Percentiles rank a stretch among this genome's conserved stretches.
Conservation (phyloP, 1,139 yeast genomes). For the Suhomyces taliae region DNA sequence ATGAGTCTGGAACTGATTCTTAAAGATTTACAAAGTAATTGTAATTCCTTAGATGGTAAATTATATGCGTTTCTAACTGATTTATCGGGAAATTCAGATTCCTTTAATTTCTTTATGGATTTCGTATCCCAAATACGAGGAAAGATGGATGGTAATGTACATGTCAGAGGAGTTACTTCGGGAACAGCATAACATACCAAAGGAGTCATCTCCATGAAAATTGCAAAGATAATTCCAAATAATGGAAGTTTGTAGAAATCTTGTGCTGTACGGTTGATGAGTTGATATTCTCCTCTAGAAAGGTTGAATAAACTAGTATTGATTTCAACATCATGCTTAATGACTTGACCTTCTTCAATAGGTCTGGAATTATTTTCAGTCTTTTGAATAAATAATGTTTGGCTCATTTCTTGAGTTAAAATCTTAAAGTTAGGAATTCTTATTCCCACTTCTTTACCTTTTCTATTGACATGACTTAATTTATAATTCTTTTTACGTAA, state of each 20-base stretch:
- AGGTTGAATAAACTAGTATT: constrained; percentile 30
- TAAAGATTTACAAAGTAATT: constrained; percentile 33
- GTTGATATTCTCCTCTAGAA: constrained; percentile 55
- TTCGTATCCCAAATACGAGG: constrained; percentile 36
- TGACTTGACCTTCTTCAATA: constrained; percentile 20
- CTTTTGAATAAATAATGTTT: constrained; percentile 31
- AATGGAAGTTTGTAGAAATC: constrained; percentile 63
- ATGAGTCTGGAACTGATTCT: constrained; percentile 41
- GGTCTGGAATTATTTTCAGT: constrained; percentile 25
- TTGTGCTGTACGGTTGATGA: constrained; percentile 54
- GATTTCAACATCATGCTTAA: constrained; percentile 14
- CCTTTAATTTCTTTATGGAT: constrained; percentile 5
- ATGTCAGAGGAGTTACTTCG: constrained; percentile 66
- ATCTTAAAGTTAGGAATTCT: constrained; percentile 27
- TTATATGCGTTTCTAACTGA: constrained; percentile 43
- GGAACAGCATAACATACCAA: constrained; percentile 59
- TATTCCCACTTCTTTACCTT: constrained; percentile 27
- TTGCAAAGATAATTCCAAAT: constrained; percentile 56
- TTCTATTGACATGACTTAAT: constrained; percentile 26
- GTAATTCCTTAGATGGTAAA: constrained; percentile 37
- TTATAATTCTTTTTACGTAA: constrained; percentile 24
- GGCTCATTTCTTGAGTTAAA: constrained; percentile 38
- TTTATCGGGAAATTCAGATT: not conserved
- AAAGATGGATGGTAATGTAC: constrained; percentile 55
- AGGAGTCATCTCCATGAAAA: constrained; percentile 68